Conservation (phyloP, 1,139 yeast genomes). For the Saccharomycopsis hybrid region DNA sequence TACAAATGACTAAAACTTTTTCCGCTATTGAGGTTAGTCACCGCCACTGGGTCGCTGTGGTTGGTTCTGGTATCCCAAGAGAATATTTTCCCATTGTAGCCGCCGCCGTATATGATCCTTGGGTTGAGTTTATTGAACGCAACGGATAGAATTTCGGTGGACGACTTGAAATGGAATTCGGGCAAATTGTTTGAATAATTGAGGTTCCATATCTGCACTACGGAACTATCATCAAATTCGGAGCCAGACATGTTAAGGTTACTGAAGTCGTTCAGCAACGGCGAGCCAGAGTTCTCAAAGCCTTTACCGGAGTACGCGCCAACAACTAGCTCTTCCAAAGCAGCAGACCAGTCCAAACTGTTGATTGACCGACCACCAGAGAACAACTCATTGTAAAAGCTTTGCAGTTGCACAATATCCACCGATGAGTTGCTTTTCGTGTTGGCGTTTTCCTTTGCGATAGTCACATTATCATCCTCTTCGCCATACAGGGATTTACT, state of each 20-base stretch:
- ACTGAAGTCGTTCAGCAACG: slow-evolving; percentile 14
- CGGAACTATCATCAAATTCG: too few species aligned
- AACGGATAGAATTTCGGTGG: slow-evolving; percentile 36
- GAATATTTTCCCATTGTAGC: slow-evolving; percentile 42
- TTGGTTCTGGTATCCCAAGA: slow-evolving; percentile 38
- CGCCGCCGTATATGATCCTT: slow-evolving; percentile 37
- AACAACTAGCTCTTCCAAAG: slow-evolving; percentile 38
- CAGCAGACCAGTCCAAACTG: slow-evolving; percentile 38
- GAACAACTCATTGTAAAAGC: slow-evolving; percentile 24
- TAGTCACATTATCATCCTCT: too few species aligned
- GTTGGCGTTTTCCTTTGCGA: too few species aligned
- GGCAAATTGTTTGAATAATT: slow-evolving; percentile 30
- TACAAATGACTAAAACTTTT: slow-evolving; percentile 35
- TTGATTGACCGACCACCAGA: slow-evolving; percentile 31
- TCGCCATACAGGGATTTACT: too few species aligned
- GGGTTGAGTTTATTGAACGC: slow-evolving; percentile 36
- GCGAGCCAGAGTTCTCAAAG: slow-evolving; percentile 28
- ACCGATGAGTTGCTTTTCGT: too few species aligned
- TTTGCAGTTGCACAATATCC: too few species aligned
- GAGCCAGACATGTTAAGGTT: slow-evolving; percentile 13
- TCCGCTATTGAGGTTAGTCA: slow-evolving; percentile 26
- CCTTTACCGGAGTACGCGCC: slow-evolving; percentile 29
- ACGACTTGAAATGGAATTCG: slow-evolving; percentile 38
- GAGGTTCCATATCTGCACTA: slow-evolving; percentile 34
- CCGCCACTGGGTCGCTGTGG: slow-evolving; percentile 26